These are phyloP conservation scores for Thermochaetoides dissita DNA, from an alignment of 2,329 filamentous ascomycete species.

Conservation along the genomic window DNA sequence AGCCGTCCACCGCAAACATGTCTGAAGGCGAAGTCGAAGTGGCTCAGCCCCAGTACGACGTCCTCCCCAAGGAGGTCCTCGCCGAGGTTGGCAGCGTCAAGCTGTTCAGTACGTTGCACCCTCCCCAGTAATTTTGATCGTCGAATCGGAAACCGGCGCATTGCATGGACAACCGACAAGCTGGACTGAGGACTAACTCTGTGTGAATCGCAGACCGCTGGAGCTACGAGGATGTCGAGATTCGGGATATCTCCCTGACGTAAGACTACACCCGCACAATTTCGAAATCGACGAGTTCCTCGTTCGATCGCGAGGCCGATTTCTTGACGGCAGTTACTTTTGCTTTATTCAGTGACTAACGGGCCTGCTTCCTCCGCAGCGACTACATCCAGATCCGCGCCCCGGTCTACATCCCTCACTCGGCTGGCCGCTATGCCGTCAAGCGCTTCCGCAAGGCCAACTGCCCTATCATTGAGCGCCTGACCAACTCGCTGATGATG, in stretches of 20 bases:
- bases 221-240: slow-evolving; percentile 96
- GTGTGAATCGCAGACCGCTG: slow-evolving; percentile 70
- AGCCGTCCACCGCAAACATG: slow-evolving; percentile 45
- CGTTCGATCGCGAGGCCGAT: too few species aligned
- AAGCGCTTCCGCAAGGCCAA: slow-evolving; percentile 99
- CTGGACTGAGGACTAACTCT: slow-evolving; percentile 8
- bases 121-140: neutral
- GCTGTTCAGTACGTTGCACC: slow-evolving; percentile 52
- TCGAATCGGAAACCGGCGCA: slow-evolving; percentile 5
- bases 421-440: slow-evolving; percentile 92
- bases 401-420: slow-evolving; percentile 98
- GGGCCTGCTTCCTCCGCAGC: slow-evolving; percentile 35
- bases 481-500: slow-evolving; percentile 99
- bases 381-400: slow-evolving; percentile 99
- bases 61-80: slow-evolving; percentile 86
- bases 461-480: slow-evolving; percentile 99
- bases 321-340: slow-evolving; percentile 1
- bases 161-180: slow-evolving; percentile 1
- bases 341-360: slow-evolving; percentile 20
- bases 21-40: slow-evolving; percentile 96
- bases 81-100: slow-evolving; percentile 84
- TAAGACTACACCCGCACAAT: slow-evolving; percentile 41
- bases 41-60: slow-evolving; percentile 57
- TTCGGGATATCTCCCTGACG: slow-evolving; percentile 99
- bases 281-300: neutral